Percentiles rank a stretch among this genome's conserved stretches.
Conservation (phyloP, 1,139 yeast genomes). For the Pichia sp. region DNA sequence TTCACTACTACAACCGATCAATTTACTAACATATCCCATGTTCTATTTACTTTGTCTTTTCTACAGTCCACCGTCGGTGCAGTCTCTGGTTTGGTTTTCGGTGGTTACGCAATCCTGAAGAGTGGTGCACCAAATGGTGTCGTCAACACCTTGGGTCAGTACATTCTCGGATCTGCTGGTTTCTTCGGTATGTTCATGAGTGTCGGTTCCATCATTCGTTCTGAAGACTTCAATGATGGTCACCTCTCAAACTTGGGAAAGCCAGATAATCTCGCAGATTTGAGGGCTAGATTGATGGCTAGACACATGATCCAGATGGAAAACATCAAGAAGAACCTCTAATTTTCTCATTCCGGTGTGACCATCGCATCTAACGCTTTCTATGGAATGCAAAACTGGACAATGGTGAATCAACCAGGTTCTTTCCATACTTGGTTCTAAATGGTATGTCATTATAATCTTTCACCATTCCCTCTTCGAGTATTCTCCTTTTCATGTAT, state of each 20-base stretch:
- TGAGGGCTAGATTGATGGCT: constrained; percentile 29
- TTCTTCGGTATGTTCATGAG: constrained; percentile 97
- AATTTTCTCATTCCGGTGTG: no score
- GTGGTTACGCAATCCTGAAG: constrained; percentile 85
- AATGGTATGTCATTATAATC: no score
- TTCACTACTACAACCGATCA: no score
- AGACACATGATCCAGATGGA: constrained; percentile 26
- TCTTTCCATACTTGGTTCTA: no score
- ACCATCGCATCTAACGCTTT: no score
- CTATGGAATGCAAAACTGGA: no score
- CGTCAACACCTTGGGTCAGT: constrained; percentile 93
- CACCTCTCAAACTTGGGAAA: constrained; percentile 13
- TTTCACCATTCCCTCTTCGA: no score
- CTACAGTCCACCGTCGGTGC: constrained; percentile 77
- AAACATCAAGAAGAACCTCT: constrained; percentile 17
- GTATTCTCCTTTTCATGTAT: no score
- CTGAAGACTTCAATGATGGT: constrained; percentile 41
- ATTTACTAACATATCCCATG: no score
- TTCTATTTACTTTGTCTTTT: background rate
- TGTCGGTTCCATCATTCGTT: constrained; percentile 87
- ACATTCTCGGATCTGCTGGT: constrained; percentile 94
- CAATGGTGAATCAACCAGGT: no score
- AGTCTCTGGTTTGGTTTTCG: constrained; percentile 90
- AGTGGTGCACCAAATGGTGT: constrained; percentile 99
- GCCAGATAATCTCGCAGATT: constrained; percentile 24